A percentile compares a stretch with the other conserved stretches of the same genome.
These are phyloP conservation scores for Calonectria pauciramosa DNA, from an alignment of 2,329 filamentous ascomycete species.

Conservation along the genomic window DNA sequence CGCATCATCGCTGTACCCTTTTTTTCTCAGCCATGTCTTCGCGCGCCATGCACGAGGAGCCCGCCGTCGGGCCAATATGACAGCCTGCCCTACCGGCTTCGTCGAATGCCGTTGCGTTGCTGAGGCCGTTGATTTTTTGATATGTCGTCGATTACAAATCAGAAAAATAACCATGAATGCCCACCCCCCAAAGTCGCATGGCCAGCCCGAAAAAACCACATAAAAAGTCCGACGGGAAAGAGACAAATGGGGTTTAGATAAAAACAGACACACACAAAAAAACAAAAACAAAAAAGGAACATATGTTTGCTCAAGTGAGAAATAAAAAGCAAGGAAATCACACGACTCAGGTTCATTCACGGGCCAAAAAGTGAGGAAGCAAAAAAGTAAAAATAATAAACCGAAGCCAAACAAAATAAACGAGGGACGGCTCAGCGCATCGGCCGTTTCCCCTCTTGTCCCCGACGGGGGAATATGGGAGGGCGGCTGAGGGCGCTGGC, in stretches of 20 bases:
- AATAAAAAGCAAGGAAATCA: background rate
- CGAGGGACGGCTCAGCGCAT: background rate
- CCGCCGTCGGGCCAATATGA: slow-evolving; percentile 6
- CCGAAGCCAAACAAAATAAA: background rate
- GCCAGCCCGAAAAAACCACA: background rate
- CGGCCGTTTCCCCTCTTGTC: background rate
- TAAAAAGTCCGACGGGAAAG: background rate
- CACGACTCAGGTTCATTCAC: too few species aligned
- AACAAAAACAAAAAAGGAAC: too few species aligned
- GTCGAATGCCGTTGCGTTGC: slow-evolving; percentile 24
- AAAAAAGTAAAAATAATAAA: background rate
- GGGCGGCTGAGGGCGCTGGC: background rate
- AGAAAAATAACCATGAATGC: too few species aligned
- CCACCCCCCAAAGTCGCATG: background rate
- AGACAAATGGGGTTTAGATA: background rate
- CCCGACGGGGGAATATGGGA: background rate
- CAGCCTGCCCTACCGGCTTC: slow-evolving; percentile 16
- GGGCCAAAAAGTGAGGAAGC: background rate
- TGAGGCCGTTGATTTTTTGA: slow-evolving; percentile 39
- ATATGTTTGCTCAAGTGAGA: background rate
- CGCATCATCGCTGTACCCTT: background rate
- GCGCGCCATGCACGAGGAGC: background rate
- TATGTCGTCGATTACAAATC: slow-evolving; percentile 49
- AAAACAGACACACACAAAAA: background rate
- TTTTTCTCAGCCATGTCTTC: slow-evolving; percentile 20